Percentiles rank a stretch among this genome's conserved stretches.
Evolutionary conservation across 2,329 filamentous ascomycete species (phyloP).

Genomic region (Scytalidium lignicola): DNA sequence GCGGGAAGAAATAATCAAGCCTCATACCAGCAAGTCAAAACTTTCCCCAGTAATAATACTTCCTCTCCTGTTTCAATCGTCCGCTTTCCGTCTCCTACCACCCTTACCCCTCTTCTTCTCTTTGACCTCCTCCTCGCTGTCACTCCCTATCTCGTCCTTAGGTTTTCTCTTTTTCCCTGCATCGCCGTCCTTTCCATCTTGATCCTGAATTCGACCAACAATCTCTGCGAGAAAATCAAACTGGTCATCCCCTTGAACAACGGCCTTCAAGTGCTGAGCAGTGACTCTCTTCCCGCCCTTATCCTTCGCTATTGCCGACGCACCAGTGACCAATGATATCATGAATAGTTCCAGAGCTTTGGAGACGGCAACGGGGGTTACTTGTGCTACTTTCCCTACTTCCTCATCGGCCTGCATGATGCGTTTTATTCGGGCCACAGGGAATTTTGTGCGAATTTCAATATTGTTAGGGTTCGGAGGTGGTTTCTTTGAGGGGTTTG

Average conservation of each 20-base stretch:
- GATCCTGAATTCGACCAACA: slow-evolving; percentile 69
- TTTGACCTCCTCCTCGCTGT: slow-evolving; percentile 20
- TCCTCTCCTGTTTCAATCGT: slow-evolving; percentile 8
- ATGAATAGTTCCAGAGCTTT: slow-evolving; percentile 98
- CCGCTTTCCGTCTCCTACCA: slow-evolving; percentile 20
- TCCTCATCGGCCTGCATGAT: slow-evolving; percentile 99
- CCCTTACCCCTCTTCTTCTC: slow-evolving; percentile 19
- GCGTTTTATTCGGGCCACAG: slow-evolving; percentile 93
- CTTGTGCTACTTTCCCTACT: slow-evolving; percentile 96
- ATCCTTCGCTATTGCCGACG: slow-evolving; percentile 75
- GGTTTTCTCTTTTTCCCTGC: slow-evolving; percentile 16
- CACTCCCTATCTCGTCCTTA: slow-evolving; percentile 1
- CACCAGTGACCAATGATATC: slow-evolving; percentile 87
- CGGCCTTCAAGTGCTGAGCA: slow-evolving; percentile 85
- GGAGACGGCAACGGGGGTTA: slow-evolving; percentile 89
- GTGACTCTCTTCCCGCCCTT: slow-evolving; percentile 87
- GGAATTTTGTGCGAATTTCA: slow-evolving; percentile 89
- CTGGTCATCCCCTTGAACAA: slow-evolving; percentile 81
- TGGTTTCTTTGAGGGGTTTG: slow-evolving; percentile 41
- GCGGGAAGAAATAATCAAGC: background rate
- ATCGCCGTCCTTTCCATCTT: slow-evolving; percentile 23
- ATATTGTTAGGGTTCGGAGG: slow-evolving; percentile 37
- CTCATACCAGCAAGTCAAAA: background rate
- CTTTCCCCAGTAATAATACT: background rate
- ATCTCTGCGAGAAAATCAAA: slow-evolving; percentile 94